Percentiles rank a stretch among this genome's conserved stretches.
Evolutionary conservation across 2,329 filamentous ascomycete species (phyloP).

Genomic region (Sclerotinia sclerotiorum): DNA sequence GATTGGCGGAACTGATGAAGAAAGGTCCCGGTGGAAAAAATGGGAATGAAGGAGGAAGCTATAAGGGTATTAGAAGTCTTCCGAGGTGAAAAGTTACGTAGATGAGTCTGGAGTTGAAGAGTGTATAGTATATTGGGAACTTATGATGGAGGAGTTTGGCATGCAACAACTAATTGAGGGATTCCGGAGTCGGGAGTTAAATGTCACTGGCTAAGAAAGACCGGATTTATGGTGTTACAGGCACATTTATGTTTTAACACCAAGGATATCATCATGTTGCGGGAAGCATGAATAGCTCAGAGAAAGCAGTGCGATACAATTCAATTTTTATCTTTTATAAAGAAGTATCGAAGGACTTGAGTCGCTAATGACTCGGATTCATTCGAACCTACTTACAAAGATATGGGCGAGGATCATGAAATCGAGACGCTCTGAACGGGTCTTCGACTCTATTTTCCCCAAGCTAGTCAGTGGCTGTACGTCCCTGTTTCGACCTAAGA

Average conservation of each 20-base stretch:
- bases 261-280: not conserved
- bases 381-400: not conserved
- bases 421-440: not conserved
- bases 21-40: slow-evolving; percentile 48
- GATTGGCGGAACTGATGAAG: slow-evolving; percentile 68
- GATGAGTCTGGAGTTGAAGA: not conserved
- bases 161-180: not conserved
- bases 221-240: not conserved
- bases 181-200: not conserved
- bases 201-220: not conserved
- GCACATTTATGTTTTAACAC: not conserved
- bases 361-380: not conserved
- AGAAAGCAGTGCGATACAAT: not conserved
- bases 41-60: slow-evolving; percentile 18
- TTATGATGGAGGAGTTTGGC: not conserved
- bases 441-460: not conserved
- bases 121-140: not conserved
- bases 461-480: not conserved
- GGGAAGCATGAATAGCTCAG: not conserved
- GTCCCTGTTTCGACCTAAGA: not conserved
- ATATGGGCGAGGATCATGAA: not conserved
- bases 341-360: not conserved
- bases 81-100: slow-evolving; percentile 29
- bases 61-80: slow-evolving; percentile 29
- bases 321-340: not conserved